Conservation (phyloP, 192 early-diverging fungal genomes). For the Coemansia sp. region DNA sequence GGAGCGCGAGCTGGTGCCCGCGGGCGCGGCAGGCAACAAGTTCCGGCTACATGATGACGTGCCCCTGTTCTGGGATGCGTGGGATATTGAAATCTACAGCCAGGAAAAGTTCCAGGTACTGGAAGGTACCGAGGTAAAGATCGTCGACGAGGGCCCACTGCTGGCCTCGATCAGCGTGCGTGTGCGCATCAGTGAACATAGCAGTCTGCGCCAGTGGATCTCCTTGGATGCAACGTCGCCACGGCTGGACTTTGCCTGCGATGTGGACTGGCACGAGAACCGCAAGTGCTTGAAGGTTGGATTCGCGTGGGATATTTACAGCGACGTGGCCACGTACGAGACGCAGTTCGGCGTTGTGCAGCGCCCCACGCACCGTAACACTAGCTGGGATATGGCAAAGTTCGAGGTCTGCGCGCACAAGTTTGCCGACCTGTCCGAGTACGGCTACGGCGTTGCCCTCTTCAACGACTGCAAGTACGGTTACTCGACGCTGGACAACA, state of each 20-base stretch:
- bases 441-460: conserved; percentile 89
- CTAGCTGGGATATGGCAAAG: conserved; percentile 76
- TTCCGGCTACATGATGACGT: conserved; percentile 83
- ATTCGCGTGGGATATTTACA: conserved; percentile 79
- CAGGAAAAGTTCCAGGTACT: conserved; percentile 75
- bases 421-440: conserved; percentile 94
- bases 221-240: conserved; percentile 66
- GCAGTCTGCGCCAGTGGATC: conserved; percentile 69
- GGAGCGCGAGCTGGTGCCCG: conserved; percentile 49
- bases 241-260: conserved; percentile 81
- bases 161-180: conserved; percentile 65
- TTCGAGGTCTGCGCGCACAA: conserved; percentile 98
- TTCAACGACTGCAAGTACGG: conserved; percentile 98
- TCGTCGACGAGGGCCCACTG: conserved; percentile 76
- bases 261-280: conserved; percentile 90
- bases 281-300: conserved; percentile 86
- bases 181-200: conserved; percentile 59
- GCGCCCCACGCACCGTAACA: conserved; percentile 94
- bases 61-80: conserved; percentile 83
- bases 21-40: conserved; percentile 54
- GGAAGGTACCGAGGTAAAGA: conserved; percentile 29
- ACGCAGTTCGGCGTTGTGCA: conserved; percentile 90
- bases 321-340: conserved; percentile 89
- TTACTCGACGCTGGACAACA: conserved; percentile 72
- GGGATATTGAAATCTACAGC: conserved; percentile 90